Conservation (phyloP, 345 rosid species). For the Diplotaxis tenuifolia region DNA sequence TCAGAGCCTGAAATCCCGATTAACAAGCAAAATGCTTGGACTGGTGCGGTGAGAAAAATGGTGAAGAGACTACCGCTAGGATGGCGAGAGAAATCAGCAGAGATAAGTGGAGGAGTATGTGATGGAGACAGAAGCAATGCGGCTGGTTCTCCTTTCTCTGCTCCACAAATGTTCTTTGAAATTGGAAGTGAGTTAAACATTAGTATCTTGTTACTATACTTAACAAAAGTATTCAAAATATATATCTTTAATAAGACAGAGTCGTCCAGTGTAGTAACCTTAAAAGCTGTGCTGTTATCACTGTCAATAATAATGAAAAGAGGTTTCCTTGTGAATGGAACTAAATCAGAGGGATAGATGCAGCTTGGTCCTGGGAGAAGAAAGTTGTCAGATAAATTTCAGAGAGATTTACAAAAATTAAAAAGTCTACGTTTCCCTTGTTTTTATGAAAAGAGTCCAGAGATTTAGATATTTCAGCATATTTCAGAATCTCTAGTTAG, state of each 20-base stretch:
- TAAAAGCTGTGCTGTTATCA: slow-evolving; percentile 64
- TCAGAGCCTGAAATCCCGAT: slow-evolving; percentile 74
- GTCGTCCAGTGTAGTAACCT: slow-evolving; percentile 45
- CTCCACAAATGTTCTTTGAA: slow-evolving; percentile 65
- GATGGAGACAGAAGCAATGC: slow-evolving; percentile 86
- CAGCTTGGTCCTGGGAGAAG: slow-evolving; percentile 61
- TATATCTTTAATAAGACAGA: slow-evolving; percentile 11
- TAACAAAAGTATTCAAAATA: slow-evolving; percentile 10
- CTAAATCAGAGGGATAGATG: slow-evolving; percentile 78
- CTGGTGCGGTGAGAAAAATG: slow-evolving; percentile 77
- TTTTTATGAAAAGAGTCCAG: neutral
- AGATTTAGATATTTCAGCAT: neutral
- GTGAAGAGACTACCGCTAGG: slow-evolving; percentile 81
- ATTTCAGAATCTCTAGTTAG: slow-evolving; percentile 7
- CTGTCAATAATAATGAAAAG: slow-evolving; percentile 82
- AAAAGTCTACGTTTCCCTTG: neutral
- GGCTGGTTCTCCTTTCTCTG: slow-evolving; percentile 95
- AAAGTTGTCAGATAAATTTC: slow-evolving; percentile 4
- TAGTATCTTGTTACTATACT: neutral
- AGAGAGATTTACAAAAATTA: neutral
- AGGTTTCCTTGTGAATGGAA: slow-evolving; percentile 91
- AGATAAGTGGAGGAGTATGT: slow-evolving; percentile 45
- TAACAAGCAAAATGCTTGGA: slow-evolving; percentile 82
- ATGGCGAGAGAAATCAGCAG: slow-evolving; percentile 60
- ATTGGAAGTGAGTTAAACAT: neutral